These are phyloP conservation scores for Penstemon newberryi DNA, from an alignment of 257 asterid genomes.

Conservation along the genomic window DNA sequence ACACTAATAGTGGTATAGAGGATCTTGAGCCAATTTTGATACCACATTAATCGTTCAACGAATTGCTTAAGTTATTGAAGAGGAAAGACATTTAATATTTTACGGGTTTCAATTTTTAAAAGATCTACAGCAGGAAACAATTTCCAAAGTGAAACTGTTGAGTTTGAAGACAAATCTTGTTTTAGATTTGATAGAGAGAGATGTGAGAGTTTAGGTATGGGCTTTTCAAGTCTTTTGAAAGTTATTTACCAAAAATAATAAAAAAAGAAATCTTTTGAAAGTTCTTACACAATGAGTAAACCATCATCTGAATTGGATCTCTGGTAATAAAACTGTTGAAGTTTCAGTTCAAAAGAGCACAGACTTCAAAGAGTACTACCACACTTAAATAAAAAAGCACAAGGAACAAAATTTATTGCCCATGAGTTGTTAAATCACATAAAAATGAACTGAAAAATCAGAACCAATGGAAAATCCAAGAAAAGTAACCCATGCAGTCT, in stretches of 20 bases:
- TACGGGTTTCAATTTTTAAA: no score
- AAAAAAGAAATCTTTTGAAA: not conserved
- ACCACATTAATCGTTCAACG: no score
- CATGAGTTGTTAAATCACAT: slow-evolving; percentile 68
- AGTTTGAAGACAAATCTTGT: not conserved
- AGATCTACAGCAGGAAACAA: not conserved
- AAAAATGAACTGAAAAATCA: slow-evolving; percentile 44
- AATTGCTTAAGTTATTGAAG: no score
- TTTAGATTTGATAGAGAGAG: slow-evolving; percentile 1
- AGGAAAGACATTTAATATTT: no score
- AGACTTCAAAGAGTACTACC: slow-evolving; percentile 45
- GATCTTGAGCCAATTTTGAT: no score
- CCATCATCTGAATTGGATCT: slow-evolving; percentile 30
- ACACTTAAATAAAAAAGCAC: slow-evolving; percentile 34
- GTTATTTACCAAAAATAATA: not conserved
- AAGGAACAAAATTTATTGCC: slow-evolving; percentile 56
- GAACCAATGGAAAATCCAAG: slow-evolving; percentile 32
- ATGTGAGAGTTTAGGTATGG: not conserved
- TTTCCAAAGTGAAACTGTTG: slow-evolving; percentile 1
- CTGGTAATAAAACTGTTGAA: slow-evolving; percentile 31
- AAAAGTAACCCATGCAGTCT: slow-evolving; percentile 30
- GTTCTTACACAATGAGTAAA: not conserved
- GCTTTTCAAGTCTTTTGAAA: not conserved
- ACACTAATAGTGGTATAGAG: no score
- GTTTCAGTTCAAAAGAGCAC: slow-evolving; percentile 46